Evolutionary conservation across 768 basidiomycete species (phyloP), one percentile per base, ranked within the genome.

Genomic region (Favolaschia claudopus): DNA sequence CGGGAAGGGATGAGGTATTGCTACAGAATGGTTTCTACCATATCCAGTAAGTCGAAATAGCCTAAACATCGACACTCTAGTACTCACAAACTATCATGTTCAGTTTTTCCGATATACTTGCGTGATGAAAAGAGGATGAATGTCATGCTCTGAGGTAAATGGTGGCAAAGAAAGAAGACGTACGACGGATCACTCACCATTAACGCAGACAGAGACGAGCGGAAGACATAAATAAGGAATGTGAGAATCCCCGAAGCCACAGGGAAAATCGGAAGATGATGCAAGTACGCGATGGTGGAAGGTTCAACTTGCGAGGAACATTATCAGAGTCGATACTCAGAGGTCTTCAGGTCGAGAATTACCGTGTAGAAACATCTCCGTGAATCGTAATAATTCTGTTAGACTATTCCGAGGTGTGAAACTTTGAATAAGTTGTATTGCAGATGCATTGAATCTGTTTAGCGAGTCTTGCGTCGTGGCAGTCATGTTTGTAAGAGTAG

Each of bases 361-460:
- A 67, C 60, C 22, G 39, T 34, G 52, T 17, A 53, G 48, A 48
- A 50, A 53, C n/a, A 59, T 40, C 22, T 56, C 51, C 29, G 62
- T 43, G 24, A 58, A 22, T 33, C 32, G 33, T 24, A 67, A 22
- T 19, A 61, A 15, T 13, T 55, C 55, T 40, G 40, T 25, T 17
- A 53, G 43, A 32, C 38, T 50, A 27, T 32, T 42, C 25, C 58
- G 39, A 53, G 65, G 44, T 51, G 59, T 34, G 38, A 82, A 59
- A 7, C 68, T 69, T 43, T 72, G 68, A 32, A 71, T 71, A 20
- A 82, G 62, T 7, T 71, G 65, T 15, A 58, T 62, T 4, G 79
- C 75, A 20, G 85, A 81, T 19, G 68, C 74, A 44, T 82, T 84
- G 51, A 88, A 79, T 55, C 75, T 77, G 50, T 77, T 72, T 33